Evolutionary conservation across 257 asterid species (phyloP), one percentile per base, ranked within the genome.

Genomic region (Eucommia ulmoides): DNA sequence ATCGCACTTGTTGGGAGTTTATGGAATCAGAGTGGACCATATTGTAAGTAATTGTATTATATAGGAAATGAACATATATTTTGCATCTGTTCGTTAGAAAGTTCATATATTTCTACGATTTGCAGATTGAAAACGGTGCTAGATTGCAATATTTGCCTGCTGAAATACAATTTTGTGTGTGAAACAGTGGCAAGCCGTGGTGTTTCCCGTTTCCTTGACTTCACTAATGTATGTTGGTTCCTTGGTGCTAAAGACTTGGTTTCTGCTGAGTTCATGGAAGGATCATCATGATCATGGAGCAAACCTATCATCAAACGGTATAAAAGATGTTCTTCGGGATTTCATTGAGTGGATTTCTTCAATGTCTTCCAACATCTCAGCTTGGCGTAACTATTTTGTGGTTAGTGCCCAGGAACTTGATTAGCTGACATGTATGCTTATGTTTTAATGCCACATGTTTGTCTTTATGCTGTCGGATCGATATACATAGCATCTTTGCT

Each of bases 361-460:
- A 38, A 49, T 55, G 65, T 59, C 66, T 41, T 74, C 73, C 45
- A 55, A 53, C 59, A 61, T 91, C 55, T 64, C 81, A 49, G 65
- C 79, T 14, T 91, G 95, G 99, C 96, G 95, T 54, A 91, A 83
- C 68, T 91, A 77, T 65, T 19, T 86, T 56, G 99, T 91, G 95
- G 99, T 91, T 53, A 77, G 93, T 74, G 61, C 61, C 38, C n/a
- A n/a, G n/a, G n/a, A n/a, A n/a, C n/a, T n/a, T n/a, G n/a, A n/a
- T n/a, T n/a, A n/a, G n/a, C n/a, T n/a, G n/a, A n/a, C n/a, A n/a
- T n/a, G n/a, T n/a, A n/a, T n/a, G n/a, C n/a, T n/a, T n/a, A n/a
- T n/a, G n/a, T n/a, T n/a, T n/a, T n/a, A n/a, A n/a, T n/a, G n/a
- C n/a, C n/a, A n/a, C n/a, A n/a, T n/a, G n/a, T n/a, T n/a, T n/a